A percentile compares a stretch with the other conserved stretches of the same genome.
phyloP scores from a whole-genome alignment of 2,329 filamentous ascomycete genomes.

The Colletotrichum sojae region DNA sequence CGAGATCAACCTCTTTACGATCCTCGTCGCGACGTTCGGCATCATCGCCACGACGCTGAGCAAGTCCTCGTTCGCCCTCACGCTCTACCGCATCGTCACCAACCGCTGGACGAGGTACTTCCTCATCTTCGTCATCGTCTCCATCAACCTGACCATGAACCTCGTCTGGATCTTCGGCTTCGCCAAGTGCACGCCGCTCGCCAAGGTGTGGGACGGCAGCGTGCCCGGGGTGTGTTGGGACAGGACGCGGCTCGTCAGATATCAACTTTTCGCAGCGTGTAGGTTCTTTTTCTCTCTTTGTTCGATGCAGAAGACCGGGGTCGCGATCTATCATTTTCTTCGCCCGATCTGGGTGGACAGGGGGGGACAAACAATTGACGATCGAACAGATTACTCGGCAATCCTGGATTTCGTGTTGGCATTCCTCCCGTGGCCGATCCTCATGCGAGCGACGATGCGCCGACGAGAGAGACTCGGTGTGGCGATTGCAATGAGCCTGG shows the following conservation, averaged over 20 bases:
- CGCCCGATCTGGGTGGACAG: too few species aligned
- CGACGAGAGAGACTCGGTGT: constrained; percentile 52
- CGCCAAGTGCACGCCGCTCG: constrained; percentile 49
- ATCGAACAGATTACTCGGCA: constrained; percentile 49
- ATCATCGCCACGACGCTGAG: constrained; percentile 43
- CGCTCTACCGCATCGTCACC: constrained; percentile 44
- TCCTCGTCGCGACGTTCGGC: constrained; percentile 43
- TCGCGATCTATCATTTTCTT: too few species aligned
- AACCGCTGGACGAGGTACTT: constrained; percentile 45
- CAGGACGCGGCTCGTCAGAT: constrained; percentile 44
- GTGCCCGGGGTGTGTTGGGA: constrained; percentile 51
- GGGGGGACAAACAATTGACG: constrained; percentile 14
- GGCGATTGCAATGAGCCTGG: constrained; percentile 53
- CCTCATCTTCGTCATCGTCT: constrained; percentile 47
- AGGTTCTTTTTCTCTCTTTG: constrained; percentile 10
- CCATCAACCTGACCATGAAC: constrained; percentile 44
- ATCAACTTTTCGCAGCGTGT: constrained; percentile 52
- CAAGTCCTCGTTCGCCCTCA: constrained; percentile 45
- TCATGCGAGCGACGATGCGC: constrained; percentile 51
- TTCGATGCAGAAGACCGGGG: too few species aligned
- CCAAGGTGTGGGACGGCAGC: constrained; percentile 45
- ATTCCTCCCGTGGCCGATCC: constrained; percentile 51
- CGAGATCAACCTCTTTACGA: constrained; percentile 42
- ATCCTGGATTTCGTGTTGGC: constrained; percentile 52
- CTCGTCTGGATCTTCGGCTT: constrained; percentile 53